A percentile compares a stretch with the other conserved stretches of the same genome.
phyloP scores from a whole-genome alignment of 768 basidiomycete genomes.

The Glaciozyma antarctica region DNA sequence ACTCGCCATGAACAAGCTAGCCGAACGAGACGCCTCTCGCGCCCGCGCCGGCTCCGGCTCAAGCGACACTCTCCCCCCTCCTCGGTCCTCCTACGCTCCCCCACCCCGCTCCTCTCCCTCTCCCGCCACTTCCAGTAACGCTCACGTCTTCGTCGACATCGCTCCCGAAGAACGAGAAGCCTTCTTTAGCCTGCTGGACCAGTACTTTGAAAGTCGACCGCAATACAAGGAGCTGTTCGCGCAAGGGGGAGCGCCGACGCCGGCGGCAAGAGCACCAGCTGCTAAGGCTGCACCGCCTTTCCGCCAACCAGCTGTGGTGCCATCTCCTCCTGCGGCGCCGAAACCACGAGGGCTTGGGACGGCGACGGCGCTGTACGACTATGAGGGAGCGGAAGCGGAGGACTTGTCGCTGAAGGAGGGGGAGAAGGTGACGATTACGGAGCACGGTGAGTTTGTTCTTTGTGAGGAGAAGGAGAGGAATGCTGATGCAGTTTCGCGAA shows the following conservation, averaged over 20 bases:
- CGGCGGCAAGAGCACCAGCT: not conserved
- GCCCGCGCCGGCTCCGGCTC: not conserved
- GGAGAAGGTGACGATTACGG: conserved; percentile 36
- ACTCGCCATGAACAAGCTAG: not conserved
- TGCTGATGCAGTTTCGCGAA: not conserved
- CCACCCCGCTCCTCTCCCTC: not conserved
- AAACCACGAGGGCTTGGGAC: not conserved
- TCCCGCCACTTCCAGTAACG: not conserved
- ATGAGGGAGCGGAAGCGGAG: conserved; percentile 27
- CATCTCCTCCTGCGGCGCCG: not conserved
- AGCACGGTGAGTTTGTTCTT: conserved; percentile 12
- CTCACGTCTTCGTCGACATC: conserved; percentile 10
- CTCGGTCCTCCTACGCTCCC: not conserved
- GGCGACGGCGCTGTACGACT: conserved; percentile 25
- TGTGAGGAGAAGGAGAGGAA: too few relatives aligned
- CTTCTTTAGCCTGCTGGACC: conserved; percentile 27
- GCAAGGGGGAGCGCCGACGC: not conserved
- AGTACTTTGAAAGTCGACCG: conserved; percentile 14
- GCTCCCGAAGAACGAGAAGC: conserved; percentile 12
- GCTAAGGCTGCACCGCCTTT: not conserved
- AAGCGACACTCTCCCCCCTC: not conserved
- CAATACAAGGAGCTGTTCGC: conserved; percentile 1
- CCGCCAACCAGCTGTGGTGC: not conserved
- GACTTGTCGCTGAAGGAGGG: conserved; percentile 41
- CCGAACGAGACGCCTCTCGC: not conserved